phyloP scores from a whole-genome alignment of 1,139 yeast genomes.

The Scheffersomyces illinoinensis region DNA sequence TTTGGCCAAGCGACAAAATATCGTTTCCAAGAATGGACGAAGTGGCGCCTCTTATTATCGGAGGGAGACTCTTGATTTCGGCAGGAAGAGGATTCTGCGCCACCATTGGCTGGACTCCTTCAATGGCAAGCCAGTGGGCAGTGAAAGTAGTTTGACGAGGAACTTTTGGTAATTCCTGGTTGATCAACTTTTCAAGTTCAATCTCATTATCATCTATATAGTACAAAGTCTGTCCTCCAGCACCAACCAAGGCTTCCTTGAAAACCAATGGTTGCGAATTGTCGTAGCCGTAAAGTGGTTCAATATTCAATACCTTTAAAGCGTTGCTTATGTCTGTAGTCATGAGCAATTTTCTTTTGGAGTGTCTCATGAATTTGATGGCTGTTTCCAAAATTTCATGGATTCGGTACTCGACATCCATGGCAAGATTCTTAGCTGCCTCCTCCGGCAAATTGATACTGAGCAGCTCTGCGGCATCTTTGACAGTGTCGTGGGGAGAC shows the following conservation, averaged over 20 bases:
- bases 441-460: slow-evolving; percentile 89
- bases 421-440: slow-evolving; percentile 90
- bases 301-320: slow-evolving; percentile 81
- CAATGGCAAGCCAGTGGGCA: slow-evolving; percentile 98
- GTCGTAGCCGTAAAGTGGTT: slow-evolving; percentile 80
- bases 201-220: slow-evolving; percentile 89
- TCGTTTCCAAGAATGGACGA: slow-evolving; percentile 46
- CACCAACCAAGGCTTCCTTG: slow-evolving; percentile 83
- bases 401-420: slow-evolving; percentile 97
- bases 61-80: slow-evolving; percentile 67
- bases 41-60: slow-evolving; percentile 72
- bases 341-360: slow-evolving; percentile 78
- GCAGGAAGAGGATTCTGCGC: slow-evolving; percentile 92
- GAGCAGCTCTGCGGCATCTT: slow-evolving; percentile 91
- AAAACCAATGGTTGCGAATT: slow-evolving; percentile 61
- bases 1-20: slow-evolving; percentile 30
- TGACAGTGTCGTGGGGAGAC: slow-evolving; percentile 97
- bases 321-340: slow-evolving; percentile 85
- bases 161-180: slow-evolving; percentile 92
- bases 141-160: slow-evolving; percentile 92
- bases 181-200: slow-evolving; percentile 90
- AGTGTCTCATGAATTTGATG: slow-evolving; percentile 91
- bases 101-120: slow-evolving; percentile 97
- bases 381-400: slow-evolving; percentile 96
- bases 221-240: slow-evolving; percentile 87